phyloP scores from a whole-genome alignment of 2,329 filamentous ascomycete genomes.

The Colletotrichum sublineola region DNA sequence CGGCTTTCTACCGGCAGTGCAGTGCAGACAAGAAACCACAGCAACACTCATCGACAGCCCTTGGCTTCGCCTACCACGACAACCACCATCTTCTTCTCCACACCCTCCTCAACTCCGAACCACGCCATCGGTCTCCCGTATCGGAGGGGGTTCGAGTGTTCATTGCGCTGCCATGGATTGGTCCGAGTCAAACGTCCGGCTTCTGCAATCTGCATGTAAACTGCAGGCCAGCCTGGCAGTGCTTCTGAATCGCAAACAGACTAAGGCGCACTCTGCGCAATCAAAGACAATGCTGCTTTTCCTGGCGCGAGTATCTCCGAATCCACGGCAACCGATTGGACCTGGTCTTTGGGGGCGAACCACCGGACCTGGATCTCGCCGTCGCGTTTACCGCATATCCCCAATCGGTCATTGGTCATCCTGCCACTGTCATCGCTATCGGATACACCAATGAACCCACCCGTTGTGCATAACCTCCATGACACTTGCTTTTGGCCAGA shows the following conservation, averaged over 20 bases:
- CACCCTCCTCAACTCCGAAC: conserved; percentile 37
- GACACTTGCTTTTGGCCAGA: conserved; percentile 21
- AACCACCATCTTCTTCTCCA: not conserved
- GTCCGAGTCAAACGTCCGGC: conserved; percentile 40
- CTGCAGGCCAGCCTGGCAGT: conserved; percentile 28
- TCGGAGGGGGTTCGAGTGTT: conserved; percentile 40
- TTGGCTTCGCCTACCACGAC: conserved; percentile 26
- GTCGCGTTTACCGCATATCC: conserved; percentile 2
- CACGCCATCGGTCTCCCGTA: conserved; percentile 40
- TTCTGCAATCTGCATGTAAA: conserved; percentile 27
- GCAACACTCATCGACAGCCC: not conserved
- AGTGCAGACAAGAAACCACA: conserved; percentile 5
- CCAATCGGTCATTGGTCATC: not conserved
- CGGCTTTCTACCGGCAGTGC: conserved; percentile 14
- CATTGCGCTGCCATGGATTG: conserved; percentile 36
- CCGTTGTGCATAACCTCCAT: conserved; percentile 30
- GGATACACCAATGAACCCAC: conserved; percentile 6
- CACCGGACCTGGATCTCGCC: not conserved
- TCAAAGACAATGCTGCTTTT: conserved; percentile 13
- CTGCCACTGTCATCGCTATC: not conserved
- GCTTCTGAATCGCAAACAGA: conserved; percentile 27
- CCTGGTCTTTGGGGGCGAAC: not conserved
- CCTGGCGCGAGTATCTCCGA: conserved; percentile 17
- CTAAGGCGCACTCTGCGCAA: conserved; percentile 14
- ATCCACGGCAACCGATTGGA: conserved; percentile 23